Conservation (phyloP, 2,329 filamentous ascomycete genomes). For the Cladosporium velox region DNA sequence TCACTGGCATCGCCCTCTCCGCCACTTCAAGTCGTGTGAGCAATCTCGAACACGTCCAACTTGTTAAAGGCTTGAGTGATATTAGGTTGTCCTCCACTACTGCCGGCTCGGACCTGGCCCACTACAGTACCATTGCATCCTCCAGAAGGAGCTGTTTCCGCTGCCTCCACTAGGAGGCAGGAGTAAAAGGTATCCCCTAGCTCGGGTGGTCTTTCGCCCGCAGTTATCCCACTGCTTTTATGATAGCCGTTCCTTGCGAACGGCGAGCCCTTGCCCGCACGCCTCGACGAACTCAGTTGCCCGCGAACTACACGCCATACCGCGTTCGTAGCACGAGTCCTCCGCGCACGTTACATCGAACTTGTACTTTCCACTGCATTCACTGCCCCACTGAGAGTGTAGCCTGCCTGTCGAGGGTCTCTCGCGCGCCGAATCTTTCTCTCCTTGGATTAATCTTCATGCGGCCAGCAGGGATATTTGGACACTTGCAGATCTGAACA, state of each 20-base stretch:
- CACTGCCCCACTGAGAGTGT: background rate
- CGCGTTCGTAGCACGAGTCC: background rate
- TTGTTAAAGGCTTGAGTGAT: background rate
- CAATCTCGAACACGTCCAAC: background rate
- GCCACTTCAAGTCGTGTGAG: background rate
- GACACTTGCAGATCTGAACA: conserved; percentile 4
- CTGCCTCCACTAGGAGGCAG: background rate
- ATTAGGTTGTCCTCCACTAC: background rate
- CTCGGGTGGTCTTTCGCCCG: background rate
- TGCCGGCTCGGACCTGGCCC: background rate
- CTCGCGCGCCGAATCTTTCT: background rate
- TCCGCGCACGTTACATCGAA: conserved; percentile 4
- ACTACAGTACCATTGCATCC: background rate
- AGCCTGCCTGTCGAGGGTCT: background rate
- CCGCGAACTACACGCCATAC: conserved; percentile 2
- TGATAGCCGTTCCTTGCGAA: background rate
- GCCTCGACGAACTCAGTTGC: background rate
- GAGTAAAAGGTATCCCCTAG: background rate
- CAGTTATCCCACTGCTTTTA: conserved; percentile 2
- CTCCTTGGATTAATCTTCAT: background rate
- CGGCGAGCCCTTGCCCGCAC: background rate
- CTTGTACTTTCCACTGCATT: background rate
- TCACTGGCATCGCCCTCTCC: background rate
- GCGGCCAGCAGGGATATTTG: background rate
- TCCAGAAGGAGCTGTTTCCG: background rate